These are phyloP conservation scores for Babesia ovis DNA, from an alignment of 169 alveolate genomes.

Conservation along the genomic window DNA sequence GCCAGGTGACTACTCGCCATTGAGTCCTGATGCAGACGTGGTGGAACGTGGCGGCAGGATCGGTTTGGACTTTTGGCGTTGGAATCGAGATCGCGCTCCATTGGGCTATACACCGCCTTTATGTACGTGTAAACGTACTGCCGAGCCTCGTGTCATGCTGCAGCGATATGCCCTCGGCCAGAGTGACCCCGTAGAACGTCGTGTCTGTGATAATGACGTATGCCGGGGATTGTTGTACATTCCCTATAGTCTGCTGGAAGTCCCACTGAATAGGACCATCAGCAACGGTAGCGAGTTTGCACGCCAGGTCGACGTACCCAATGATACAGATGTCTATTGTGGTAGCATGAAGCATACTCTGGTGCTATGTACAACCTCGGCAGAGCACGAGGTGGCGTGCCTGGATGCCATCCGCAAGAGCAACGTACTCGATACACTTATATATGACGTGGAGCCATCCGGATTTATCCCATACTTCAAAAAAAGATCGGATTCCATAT, in stretches of 20 bases:
- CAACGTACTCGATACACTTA: constrained; percentile 53
- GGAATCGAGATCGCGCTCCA: constrained; percentile 60
- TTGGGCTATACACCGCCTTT: constrained; percentile 68
- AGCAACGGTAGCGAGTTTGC: constrained; percentile 71
- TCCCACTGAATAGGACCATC: constrained; percentile 68
- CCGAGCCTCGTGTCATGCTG: constrained; percentile 22
- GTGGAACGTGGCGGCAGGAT: constrained; percentile 55
- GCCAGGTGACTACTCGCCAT: constrained; percentile 62
- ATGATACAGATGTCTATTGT: constrained; percentile 76
- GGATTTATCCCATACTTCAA: constrained; percentile 76
- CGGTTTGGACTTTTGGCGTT: constrained; percentile 69
- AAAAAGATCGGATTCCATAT: constrained; percentile 14
- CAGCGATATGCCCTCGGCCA: not conserved
- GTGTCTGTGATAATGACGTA: constrained; percentile 69
- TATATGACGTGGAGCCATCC: constrained; percentile 56
- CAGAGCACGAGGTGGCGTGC: constrained; percentile 70
- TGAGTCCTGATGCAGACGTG: constrained; percentile 68
- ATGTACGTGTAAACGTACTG: constrained; percentile 63
- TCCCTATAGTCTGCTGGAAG: constrained; percentile 75
- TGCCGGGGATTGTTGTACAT: constrained; percentile 77
- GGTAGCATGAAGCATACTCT: constrained; percentile 75
- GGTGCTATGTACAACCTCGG: constrained; percentile 67
- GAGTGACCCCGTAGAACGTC: constrained; percentile 14
- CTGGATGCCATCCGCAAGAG: constrained; percentile 66
- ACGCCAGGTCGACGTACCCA: constrained; percentile 65